Percentiles rank a stretch among this genome's conserved stretches.
These are phyloP conservation scores for Isoetes taiwanensis DNA, from an alignment of 75 land plant genomes.

Conservation along the genomic window DNA sequence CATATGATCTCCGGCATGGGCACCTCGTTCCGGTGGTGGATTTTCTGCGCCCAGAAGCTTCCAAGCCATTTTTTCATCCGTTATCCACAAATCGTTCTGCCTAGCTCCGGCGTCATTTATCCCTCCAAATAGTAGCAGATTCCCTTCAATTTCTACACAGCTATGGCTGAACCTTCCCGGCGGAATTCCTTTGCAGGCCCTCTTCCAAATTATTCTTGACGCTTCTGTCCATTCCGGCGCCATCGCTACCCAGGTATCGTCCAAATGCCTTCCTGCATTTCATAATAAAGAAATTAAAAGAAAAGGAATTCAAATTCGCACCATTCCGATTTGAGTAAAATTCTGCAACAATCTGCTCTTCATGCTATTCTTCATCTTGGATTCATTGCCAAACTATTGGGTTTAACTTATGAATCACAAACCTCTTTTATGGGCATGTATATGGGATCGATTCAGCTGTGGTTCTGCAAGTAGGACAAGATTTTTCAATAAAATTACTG, in stretches of 20 bases:
- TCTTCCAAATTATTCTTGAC: constrained; percentile 47
- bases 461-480: too few species aligned
- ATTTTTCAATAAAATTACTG: too few species aligned
- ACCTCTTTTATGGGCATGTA: too few species aligned
- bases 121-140: constrained; percentile 84
- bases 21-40: constrained; percentile 77
- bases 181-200: constrained; percentile 44
- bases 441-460: too few species aligned
- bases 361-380: too few species aligned
- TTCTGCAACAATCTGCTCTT: too few species aligned
- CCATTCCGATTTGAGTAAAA: too few species aligned
- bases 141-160: constrained; percentile 41
- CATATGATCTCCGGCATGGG: constrained; percentile 72
- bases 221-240: constrained; percentile 37
- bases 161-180: constrained; percentile 85
- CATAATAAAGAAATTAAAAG: not conserved
- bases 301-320: too few species aligned
- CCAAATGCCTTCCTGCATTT: constrained; percentile 86
- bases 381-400: too few species aligned
- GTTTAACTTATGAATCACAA: too few species aligned
- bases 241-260: constrained; percentile 84
- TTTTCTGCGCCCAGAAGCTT: constrained; percentile 39
- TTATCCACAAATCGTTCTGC: constrained; percentile 85
- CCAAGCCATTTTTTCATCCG: constrained; percentile 49
- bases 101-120: constrained; percentile 73